Evolutionary conservation across 1,284 basidiomycete genomes (phyloP), one percentile per base, ranked within the genome.

Genomic region (Leccinum subspadiceum): DNA sequence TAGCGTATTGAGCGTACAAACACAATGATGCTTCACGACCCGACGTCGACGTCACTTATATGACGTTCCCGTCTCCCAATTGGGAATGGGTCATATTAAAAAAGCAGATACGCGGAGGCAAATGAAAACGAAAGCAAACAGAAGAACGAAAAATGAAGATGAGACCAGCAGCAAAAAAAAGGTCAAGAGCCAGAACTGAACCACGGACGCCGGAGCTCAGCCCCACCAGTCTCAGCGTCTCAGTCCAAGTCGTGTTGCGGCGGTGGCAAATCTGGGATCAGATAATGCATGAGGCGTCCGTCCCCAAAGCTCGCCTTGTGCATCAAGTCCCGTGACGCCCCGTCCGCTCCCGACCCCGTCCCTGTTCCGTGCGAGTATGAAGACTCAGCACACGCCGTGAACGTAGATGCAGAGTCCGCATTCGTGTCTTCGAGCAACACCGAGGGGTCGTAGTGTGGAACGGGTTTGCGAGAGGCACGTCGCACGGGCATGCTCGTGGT

Each of bases 211-310:
- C 5, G 17, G 41, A 44, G 41, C 35, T 37, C 20, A 22, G 44
- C 41, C 41, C 41, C 41, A 24, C 46, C 24, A 7, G n/a, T 10
- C 46, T 48, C 13, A 48, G n/a, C 17, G 41, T 33, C 26, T 53
- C 51, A 60, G n/a, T 56, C 50, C 76, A 63, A 62, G 26, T 72
- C 61, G 57, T 49, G 65, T 62, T 64, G 66, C 10, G 70, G 69
- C 15, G 69, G 68, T n/a, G 78, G 77, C 71, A 79, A 70, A 60
- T 78, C 77, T 10, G 77, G 77, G 33, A 77, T 78, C 54, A 77
- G 59, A 67, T 75, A 76, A 59, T 78, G 77, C 39, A 77, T 59
- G 39, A 69, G 69, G 24, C 64, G 67, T 17, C 64, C 63, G 54
- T 69, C 65, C 52, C 61, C 73, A 56, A 66, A 57, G 59, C 62